Base-by-base conservation (phyloP, 257 asterid species). In the Petunia axillaris region DNA sequence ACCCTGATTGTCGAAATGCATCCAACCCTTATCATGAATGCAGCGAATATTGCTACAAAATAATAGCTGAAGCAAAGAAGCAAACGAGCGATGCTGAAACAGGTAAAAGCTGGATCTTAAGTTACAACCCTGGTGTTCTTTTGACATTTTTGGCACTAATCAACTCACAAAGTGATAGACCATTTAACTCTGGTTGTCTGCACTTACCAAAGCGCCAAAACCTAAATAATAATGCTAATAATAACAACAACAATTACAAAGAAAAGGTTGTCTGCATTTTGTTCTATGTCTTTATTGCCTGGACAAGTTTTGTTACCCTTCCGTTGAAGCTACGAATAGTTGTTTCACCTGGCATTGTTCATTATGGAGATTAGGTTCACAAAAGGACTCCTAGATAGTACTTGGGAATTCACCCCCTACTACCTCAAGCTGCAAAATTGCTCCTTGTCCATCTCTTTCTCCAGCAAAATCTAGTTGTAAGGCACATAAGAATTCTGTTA, bases 21-120 rank as follows among this genome's bases (percentile, higher is more conserved):
- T 80, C 92, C 3, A 91, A 90, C 82, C 94, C 94, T 0, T 91
- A 85, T 79, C 97, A 90, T 79, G 94, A 86, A 82, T 93, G 97
- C 79, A 84, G 84, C 71, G 94, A 89, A 65, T 91, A 84, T 80
- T 91, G 95, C 89, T 89, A 91, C 87, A 82, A 43, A 64, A 64
- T 91, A 75, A 92, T 91, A 78, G 93, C 94, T 38, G 92, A 89
- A 75, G 75, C 86, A 39, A 91, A 89, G 85, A 84, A 84, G 82
- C 83, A 66, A 78, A 65, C 64, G 77, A 83, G 15, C 41, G 71
- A 84, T 57, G 54, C 37, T 46, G 87, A 83, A 78, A 14, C 89
- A 66, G 93, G 94, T 85, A 7, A 64, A 14, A 73, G 4, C 14
- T 73, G 44, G 41, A 48, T 50, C 35, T 73, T 50, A 10, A 10